These are phyloP conservation scores for Acacia concinna DNA, from an alignment of 331 rosid genomes.

Conservation along the genomic window DNA sequence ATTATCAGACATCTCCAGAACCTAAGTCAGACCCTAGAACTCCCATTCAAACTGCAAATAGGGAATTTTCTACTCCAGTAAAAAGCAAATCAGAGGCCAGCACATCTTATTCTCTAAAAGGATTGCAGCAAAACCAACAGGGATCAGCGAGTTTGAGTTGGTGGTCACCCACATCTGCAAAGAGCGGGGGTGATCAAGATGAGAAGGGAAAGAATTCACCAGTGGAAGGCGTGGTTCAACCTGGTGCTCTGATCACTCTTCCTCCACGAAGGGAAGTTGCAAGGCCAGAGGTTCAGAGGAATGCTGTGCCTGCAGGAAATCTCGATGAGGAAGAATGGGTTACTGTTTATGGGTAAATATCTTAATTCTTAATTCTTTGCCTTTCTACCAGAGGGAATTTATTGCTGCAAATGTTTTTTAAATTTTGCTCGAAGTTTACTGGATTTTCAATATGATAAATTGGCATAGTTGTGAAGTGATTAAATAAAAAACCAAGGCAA, in stretches of 20 bases:
- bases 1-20: constrained; percentile 64
- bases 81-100: constrained; percentile 74
- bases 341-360: constrained; percentile 85
- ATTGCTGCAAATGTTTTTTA: background rate
- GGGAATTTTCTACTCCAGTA: constrained; percentile 44
- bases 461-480: background rate
- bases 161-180: constrained; percentile 63
- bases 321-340: constrained; percentile 97
- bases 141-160: constrained; percentile 61
- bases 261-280: constrained; percentile 96
- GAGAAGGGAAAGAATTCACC: constrained; percentile 70
- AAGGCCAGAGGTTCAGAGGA: constrained; percentile 87
- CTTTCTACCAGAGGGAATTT: constrained; percentile 1
- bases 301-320: constrained; percentile 66
- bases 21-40: constrained; percentile 59
- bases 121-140: constrained; percentile 69
- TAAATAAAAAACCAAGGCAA: background rate
- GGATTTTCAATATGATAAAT: background rate
- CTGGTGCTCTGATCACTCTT: constrained; percentile 84
- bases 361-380: constrained; percentile 19
- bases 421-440: background rate
- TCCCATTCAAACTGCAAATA: constrained; percentile 39
- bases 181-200: constrained; percentile 60
- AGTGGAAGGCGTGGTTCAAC: constrained; percentile 71
- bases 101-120: constrained; percentile 74